Percentiles rank a stretch among this genome's conserved stretches.
Evolutionary conservation across 2,329 filamentous ascomycete genomes (phyloP).

Genomic region (Hyphodiscus sp.): DNA sequence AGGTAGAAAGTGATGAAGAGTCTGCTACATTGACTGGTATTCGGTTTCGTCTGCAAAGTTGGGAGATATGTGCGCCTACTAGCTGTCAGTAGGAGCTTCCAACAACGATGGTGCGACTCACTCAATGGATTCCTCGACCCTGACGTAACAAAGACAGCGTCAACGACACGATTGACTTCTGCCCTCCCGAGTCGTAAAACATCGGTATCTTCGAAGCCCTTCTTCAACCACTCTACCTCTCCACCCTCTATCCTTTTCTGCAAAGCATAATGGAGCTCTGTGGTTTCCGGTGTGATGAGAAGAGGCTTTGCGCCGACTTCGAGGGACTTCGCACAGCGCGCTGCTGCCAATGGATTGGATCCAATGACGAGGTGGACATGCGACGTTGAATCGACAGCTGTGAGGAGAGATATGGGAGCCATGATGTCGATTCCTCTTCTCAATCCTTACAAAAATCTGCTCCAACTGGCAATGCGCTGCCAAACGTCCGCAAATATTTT

Average conservation of each 20-base stretch:
- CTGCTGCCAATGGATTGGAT: constrained; percentile 77
- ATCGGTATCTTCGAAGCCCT: constrained; percentile 63
- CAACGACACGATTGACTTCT: constrained; percentile 72
- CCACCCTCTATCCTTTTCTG: constrained; percentile 60
- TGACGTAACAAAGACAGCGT: constrained; percentile 83
- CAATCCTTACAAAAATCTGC: no score
- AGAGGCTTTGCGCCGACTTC: constrained; percentile 76
- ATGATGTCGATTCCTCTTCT: constrained; percentile 12
- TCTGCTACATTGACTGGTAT: constrained; percentile 94
- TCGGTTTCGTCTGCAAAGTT: constrained; percentile 67
- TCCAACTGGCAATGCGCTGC: no score
- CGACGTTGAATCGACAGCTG: constrained; percentile 61
- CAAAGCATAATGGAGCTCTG: constrained; percentile 51
- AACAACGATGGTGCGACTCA: constrained; percentile 17
- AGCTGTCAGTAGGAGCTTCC: neutral
- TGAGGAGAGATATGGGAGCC: constrained; percentile 50
- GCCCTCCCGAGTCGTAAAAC: constrained; percentile 70
- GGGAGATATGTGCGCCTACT: constrained; percentile 62
- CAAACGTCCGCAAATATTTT: constrained; percentile 5
- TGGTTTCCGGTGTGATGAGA: constrained; percentile 63
- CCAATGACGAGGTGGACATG: constrained; percentile 83
- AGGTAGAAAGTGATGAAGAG: constrained; percentile 77
- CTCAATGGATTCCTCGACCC: constrained; percentile 40
- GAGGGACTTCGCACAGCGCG: constrained; percentile 73
- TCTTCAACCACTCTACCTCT: constrained; percentile 58